Evolutionary conservation across 2,329 filamentous ascomycete genomes (phyloP).

Genomic region (Paraphaeosphaeria sporulosa): DNA sequence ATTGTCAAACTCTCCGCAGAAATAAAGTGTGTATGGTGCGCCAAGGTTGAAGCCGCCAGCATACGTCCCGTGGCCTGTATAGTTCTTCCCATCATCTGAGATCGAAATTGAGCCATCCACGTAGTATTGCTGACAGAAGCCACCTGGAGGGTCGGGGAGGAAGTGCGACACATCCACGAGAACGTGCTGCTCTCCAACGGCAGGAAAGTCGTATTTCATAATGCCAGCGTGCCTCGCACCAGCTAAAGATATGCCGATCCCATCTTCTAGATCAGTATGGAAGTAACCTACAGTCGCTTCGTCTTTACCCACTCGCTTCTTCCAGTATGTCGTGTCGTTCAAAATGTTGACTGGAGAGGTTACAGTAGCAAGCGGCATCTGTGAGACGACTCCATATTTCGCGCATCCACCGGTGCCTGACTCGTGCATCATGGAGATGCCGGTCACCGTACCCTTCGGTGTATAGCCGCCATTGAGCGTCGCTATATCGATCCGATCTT

Average conservation of each 20-base stretch:
- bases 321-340: constrained; percentile 52
- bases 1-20: constrained; percentile 39
- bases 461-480: constrained; percentile 48
- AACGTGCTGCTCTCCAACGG: constrained; percentile 46
- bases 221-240: constrained; percentile 65
- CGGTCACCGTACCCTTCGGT: constrained; percentile 46
- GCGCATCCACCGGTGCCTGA: constrained; percentile 69
- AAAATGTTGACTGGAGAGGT: constrained; percentile 46
- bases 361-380: constrained; percentile 58
- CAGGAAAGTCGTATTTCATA: constrained; percentile 65
- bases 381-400: constrained; percentile 71
- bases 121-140: constrained; percentile 34
- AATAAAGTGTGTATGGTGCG: constrained; percentile 36
- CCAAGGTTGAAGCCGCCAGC: constrained; percentile 43
- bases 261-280: constrained; percentile 62
- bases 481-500: constrained; percentile 29
- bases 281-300: constrained; percentile 68
- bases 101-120: constrained; percentile 29
- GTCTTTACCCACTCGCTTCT: constrained; percentile 45
- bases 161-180: constrained; percentile 57
- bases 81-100: constrained; percentile 29
- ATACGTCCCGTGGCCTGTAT: constrained; percentile 36
- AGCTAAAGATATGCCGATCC: constrained; percentile 64
- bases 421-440: constrained; percentile 46
- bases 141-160: constrained; percentile 30